A percentile compares a stretch with the other conserved stretches of the same genome.
Conservation (phyloP, 2,329 filamentous ascomycete genomes). For the Aureobasidium sp. region DNA sequence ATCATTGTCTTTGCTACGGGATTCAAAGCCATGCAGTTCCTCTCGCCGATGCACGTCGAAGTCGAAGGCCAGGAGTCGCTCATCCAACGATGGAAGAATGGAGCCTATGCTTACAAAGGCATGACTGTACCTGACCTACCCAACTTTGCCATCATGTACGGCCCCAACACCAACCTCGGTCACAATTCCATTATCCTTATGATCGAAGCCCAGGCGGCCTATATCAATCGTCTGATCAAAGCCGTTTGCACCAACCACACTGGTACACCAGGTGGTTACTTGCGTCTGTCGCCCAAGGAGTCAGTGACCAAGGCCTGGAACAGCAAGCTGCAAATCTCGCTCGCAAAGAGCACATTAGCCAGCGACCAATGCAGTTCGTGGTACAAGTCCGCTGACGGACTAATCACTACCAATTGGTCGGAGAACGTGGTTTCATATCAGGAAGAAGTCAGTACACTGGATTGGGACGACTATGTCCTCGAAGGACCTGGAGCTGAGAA, state of each 20-base stretch:
- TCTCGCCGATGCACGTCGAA: conserved; percentile 59
- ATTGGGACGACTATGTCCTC: too few species aligned
- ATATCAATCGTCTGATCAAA: conserved; percentile 57
- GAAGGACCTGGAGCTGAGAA: too few species aligned
- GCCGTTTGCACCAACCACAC: conserved; percentile 49
- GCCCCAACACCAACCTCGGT: conserved; percentile 63
- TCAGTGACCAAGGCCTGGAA: conserved; percentile 50
- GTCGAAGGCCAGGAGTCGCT: too few species aligned
- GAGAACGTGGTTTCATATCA: too few species aligned
- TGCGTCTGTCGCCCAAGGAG: conserved; percentile 53
- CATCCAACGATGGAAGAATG: conserved; percentile 61
- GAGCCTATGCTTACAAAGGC: conserved; percentile 58
- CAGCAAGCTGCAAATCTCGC: conserved; percentile 46
- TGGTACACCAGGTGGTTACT: too few species aligned
- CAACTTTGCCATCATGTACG: conserved; percentile 65
- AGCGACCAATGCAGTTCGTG: conserved; percentile 61
- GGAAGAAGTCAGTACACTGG: too few species aligned
- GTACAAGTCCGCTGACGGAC: conserved; percentile 57
- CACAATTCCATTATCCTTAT: conserved; percentile 68
- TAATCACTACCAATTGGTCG: conserved; percentile 68
- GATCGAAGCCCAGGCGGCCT: conserved; percentile 65
- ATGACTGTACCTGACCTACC: conserved; percentile 58
- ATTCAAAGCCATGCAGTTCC: conserved; percentile 65
- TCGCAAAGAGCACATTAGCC: conserved; percentile 55
- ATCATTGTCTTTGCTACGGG: conserved; percentile 66